Conservation (phyloP, 2,329 filamentous ascomycete genomes). For the Curvularia sp. region DNA sequence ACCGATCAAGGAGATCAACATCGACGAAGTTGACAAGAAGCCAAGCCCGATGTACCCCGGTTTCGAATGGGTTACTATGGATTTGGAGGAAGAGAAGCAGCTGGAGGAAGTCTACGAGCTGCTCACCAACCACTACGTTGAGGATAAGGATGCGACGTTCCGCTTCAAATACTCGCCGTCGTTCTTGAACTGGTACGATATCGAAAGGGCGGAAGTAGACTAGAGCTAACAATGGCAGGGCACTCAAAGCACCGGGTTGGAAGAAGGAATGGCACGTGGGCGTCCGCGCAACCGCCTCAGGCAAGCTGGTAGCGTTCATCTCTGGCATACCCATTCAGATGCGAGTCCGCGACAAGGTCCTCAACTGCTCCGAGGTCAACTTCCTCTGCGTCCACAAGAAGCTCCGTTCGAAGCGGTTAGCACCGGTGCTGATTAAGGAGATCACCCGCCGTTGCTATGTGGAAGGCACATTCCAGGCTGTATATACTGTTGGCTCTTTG, state of each 20-base stretch:
- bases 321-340: slow-evolving; percentile 88
- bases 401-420: slow-evolving; percentile 87
- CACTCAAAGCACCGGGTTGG: slow-evolving; percentile 94
- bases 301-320: slow-evolving; percentile 93
- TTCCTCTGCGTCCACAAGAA: slow-evolving; percentile 99
- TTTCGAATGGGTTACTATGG: slow-evolving; percentile 94
- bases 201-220: too few relatives aligned
- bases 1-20: slow-evolving; percentile 79
- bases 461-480: slow-evolving; percentile 87
- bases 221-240: slow-evolving; percentile 62
- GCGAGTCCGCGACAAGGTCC: slow-evolving; percentile 75
- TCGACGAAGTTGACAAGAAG: slow-evolving; percentile 79
- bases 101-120: slow-evolving; percentile 91
- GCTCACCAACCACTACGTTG: slow-evolving; percentile 92
- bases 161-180: slow-evolving; percentile 92
- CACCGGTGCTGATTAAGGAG: slow-evolving; percentile 96
- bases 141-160: slow-evolving; percentile 97
- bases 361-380: slow-evolving; percentile 92
- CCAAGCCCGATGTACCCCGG: slow-evolving; percentile 74
- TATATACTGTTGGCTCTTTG: slow-evolving; percentile 92
- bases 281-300: slow-evolving; percentile 81
- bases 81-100: slow-evolving; percentile 77
- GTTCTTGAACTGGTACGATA: slow-evolving; percentile 81
- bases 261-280: slow-evolving; percentile 93
- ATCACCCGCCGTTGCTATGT: slow-evolving; percentile 92